Conservation (phyloP, 148 eudicot genomes). For the Chenopodium berlandieri region DNA sequence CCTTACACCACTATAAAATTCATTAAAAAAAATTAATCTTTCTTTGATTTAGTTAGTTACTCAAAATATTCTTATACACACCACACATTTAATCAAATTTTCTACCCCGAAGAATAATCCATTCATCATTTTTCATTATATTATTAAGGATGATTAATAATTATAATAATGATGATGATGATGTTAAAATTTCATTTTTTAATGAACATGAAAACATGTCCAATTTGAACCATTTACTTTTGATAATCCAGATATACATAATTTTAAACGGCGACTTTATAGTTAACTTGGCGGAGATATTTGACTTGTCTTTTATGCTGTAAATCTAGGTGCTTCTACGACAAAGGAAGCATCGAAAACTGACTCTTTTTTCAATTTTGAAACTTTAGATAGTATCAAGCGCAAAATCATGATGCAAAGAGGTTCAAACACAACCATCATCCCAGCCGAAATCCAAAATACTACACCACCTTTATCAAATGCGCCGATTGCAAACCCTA, state of each 20-base stretch:
- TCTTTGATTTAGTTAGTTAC: too few relatives aligned
- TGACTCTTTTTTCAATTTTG: too few relatives aligned
- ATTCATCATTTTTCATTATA: too few relatives aligned
- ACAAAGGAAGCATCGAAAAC: too few relatives aligned
- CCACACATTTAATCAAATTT: too few relatives aligned
- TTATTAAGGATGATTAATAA: background rate
- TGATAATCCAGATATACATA: background rate
- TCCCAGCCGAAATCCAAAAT: too few relatives aligned
- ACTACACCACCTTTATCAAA: too few relatives aligned
- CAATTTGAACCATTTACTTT: slow-evolving; percentile 4
- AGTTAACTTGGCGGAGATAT: background rate
- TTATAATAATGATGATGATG: background rate
- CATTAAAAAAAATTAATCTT: background rate
- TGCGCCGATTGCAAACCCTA: background rate
- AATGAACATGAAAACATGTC: too few relatives aligned
- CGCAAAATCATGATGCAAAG: too few relatives aligned
- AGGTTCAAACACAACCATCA: too few relatives aligned
- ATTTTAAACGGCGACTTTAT: background rate
- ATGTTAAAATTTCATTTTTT: background rate
- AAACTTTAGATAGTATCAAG: too few relatives aligned
- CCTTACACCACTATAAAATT: background rate
- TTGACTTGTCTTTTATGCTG: background rate
- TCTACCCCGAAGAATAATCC: background rate
- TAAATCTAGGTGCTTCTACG: background rate
- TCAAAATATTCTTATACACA: too few relatives aligned